Evolutionary conservation across 2,329 filamentous ascomycete genomes (phyloP), one percentile per base, ranked within the genome.

Genomic region (Ophiosphaerella korrae): DNA sequence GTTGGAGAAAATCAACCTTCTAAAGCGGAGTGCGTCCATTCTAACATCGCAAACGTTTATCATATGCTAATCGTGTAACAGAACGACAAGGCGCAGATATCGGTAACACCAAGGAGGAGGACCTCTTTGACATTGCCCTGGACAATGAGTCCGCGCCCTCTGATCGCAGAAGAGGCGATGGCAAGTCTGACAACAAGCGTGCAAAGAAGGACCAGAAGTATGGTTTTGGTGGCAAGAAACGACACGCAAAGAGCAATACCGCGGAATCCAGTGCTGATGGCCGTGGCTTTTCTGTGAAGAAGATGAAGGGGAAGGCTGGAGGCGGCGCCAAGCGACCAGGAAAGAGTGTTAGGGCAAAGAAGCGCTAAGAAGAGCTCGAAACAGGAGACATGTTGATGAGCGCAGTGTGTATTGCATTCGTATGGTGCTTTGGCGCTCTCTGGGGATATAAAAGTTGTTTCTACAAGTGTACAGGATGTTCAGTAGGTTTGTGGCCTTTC

Each of bases 141-240:
- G 83, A 78, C 77, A 80, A 79, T 41, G 79, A 75, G 44, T 77
- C 75, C 35, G 79, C 78, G 55, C 71, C 75, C 70, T 66, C 60
- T 3, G 67, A 77, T 62, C 68, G 63, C 42, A 74, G 59, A 33
- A 64, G 63, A 34, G 57, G 55, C 21, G 66, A 62, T 13, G 67
- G 72, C 34, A 71, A 67, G 21, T 74, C 78, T 23, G 88, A 87
- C 70, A 66, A 73, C 57, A 97, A 97, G 81, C 88, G 94, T 53
- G 84, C 89, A 73, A 96, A 96, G 86, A 96, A 95, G 80, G 88
- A 99, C 72, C 84, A 89, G 60, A 97, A 96, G 79, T 97, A 88
- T 73, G 94, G 94, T 21, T 96, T 93, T 69, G 94, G 94, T 53
- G 94, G 94, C 64, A 97, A 96, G 85, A 99, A 99, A 83, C 83